phyloP scores from a whole-genome alignment of 345 rosid genomes.

The Hirschfeldia incana region DNA sequence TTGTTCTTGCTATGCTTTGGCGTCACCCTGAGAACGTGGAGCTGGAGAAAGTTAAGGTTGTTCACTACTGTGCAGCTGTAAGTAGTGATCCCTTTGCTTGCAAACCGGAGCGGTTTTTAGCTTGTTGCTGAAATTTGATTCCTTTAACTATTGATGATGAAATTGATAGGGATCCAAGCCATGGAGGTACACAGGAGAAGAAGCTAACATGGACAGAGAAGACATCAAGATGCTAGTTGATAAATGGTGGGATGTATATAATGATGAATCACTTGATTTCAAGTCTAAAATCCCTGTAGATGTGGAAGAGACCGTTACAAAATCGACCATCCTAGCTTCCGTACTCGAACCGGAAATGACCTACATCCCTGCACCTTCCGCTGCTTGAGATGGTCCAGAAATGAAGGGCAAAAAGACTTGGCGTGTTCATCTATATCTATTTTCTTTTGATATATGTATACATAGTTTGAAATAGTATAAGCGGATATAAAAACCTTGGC shows the following conservation, averaged over 20 bases:
- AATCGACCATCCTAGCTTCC: not conserved
- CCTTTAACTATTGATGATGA: not conserved
- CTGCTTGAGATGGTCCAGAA: slow-evolving; percentile 50
- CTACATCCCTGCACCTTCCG: slow-evolving; percentile 66
- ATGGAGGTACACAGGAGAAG: slow-evolving; percentile 88
- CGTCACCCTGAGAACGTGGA: slow-evolving; percentile 84
- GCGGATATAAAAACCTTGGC: slow-evolving; percentile 28
- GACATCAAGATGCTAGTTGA: slow-evolving; percentile 73
- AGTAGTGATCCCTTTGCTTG: slow-evolving; percentile 36
- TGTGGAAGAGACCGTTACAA: slow-evolving; percentile 40
- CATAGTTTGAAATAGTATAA: slow-evolving; percentile 29
- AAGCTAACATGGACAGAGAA: slow-evolving; percentile 78
- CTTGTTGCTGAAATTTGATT: not conserved
- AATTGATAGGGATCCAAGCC: slow-evolving; percentile 72
- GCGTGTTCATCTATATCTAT: slow-evolving; percentile 7
- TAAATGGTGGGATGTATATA: slow-evolving; percentile 82
- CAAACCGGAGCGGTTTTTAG: slow-evolving; percentile 2
- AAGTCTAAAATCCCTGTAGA: slow-evolving; percentile 29
- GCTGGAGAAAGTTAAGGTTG: slow-evolving; percentile 66
- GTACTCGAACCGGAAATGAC: slow-evolving; percentile 51
- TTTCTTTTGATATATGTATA: slow-evolving; percentile 9
- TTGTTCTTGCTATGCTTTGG: slow-evolving; percentile 88
- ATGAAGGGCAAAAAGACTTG: slow-evolving; percentile 16
- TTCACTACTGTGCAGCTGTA: slow-evolving; percentile 86
- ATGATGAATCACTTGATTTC: slow-evolving; percentile 61